Evolutionary conservation across 2,329 filamentous ascomycete species (phyloP), one percentile per base, ranked within the genome.

Genomic region (Ambrosiella beaveri): DNA sequence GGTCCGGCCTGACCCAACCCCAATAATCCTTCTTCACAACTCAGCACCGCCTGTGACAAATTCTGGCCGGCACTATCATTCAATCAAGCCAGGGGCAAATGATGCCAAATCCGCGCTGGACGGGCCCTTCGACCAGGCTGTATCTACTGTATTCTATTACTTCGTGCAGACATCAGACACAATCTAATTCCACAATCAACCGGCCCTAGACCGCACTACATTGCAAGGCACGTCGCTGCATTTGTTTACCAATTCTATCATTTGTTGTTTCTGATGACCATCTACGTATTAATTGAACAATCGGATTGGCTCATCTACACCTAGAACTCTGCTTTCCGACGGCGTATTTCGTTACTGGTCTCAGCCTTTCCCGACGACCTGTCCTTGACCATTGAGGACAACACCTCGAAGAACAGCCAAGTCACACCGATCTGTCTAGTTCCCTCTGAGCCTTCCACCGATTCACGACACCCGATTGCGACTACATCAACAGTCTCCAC

Each of bases 71-170:
- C 35, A 19, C 15, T 40, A 19, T 54, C 38, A 40, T 27, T 53
- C 54, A 39, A 61, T 58, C 44, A 41, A 52, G 35, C 59, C 56
- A 61, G 56, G 59, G 59, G 56, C 17, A 54, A 61, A 38, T 36
- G 56, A 55, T 41, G 47, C 38, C 39, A 59, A 57, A 56, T 9
- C 52, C 44, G 19, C 40, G 41, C 54, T 56, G 45, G 52, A 41
- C 27, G 27, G 3, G 53, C 58, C 58, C 58, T 49, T 59, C 54
- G 54, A 54, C 54, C 54, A 59, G 35, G 19, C 50, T 49, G 45
- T 49, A 38, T 59, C 19, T 52, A 19, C 50, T 54, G 40, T 54
- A 13, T 38, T 54, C 11, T 39, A 36, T 37, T 56, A 35, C 38
- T 56, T 39, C 58, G 49, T 57, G 47, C 38, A 38, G 9, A 41